Percentiles rank a stretch among this genome's conserved stretches.
phyloP scores from a whole-genome alignment of 805 yeast genomes.

The Saccharomycopsis fermentans region DNA sequence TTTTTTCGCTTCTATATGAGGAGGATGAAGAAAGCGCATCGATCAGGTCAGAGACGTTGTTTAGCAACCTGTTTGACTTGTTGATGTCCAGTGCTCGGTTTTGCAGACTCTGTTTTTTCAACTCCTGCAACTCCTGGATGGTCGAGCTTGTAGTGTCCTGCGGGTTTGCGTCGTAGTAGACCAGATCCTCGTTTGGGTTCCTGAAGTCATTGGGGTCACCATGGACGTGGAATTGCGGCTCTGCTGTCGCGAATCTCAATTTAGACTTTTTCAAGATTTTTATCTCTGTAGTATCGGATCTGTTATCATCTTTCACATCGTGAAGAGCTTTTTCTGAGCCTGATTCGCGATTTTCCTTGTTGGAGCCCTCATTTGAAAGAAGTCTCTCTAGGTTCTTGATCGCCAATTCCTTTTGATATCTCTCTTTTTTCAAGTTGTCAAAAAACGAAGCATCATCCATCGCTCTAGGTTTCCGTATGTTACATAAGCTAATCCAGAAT shows the following conservation, averaged over 20 bases:
- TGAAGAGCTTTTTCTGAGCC: neutral
- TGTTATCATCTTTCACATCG: neutral
- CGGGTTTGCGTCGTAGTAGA: neutral
- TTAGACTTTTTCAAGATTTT: neutral
- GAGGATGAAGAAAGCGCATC: neutral
- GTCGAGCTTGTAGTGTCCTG: neutral
- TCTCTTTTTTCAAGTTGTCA: neutral
- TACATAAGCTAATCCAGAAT: no score
- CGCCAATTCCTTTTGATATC: neutral
- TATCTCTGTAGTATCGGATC: neutral
- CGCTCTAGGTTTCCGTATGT: neutral
- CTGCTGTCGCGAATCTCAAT: neutral
- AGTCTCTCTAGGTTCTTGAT: neutral
- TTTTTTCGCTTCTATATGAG: neutral
- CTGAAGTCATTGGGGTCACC: neutral
- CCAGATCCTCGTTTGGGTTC: neutral
- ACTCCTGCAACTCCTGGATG: neutral
- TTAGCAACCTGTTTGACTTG: neutral
- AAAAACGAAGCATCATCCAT: neutral
- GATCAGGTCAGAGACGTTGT: neutral
- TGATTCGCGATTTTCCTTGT: neutral
- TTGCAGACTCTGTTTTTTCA: neutral
- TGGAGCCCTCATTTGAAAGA: neutral
- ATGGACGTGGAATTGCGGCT: neutral
- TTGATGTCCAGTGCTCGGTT: neutral